Evolutionary conservation across 140 eudicot genomes (phyloP).

Genomic region (Oenanthe javanica): DNA sequence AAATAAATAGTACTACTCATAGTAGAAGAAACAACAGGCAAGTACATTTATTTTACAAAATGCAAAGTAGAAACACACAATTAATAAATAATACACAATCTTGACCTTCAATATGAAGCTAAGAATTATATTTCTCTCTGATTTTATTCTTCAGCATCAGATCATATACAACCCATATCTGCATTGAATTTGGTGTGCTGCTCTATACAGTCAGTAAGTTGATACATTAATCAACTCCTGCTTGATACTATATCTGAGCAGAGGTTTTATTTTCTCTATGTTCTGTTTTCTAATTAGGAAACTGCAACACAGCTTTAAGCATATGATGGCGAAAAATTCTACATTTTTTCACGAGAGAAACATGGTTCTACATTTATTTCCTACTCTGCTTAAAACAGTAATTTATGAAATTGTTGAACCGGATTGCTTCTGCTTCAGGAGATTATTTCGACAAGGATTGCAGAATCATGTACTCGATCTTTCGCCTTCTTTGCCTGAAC

Average conservation of each 20-base stretch:
- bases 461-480: conserved; percentile 48
- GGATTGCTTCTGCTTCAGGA: conserved; percentile 20
- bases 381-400: background rate
- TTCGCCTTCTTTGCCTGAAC: conserved; percentile 54
- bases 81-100: background rate
- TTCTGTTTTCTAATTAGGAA: background rate
- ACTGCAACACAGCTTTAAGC: background rate
- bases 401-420: background rate
- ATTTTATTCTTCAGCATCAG: background rate
- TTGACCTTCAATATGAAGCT: background rate
- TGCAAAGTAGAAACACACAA: background rate
- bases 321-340: background rate
- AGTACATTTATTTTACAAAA: background rate
- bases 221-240: background rate
- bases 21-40: background rate
- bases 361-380: background rate
- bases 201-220: no score
- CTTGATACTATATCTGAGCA: background rate
- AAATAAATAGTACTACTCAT: no score
- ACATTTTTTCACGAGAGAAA: background rate
- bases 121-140: no score
- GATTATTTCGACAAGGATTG: conserved; percentile 39
- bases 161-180: background rate
- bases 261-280: background rate
- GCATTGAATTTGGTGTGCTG: no score